Evolutionary conservation across 2,329 filamentous ascomycete species (phyloP).

Genomic region (Botrytis paeoniae): DNA sequence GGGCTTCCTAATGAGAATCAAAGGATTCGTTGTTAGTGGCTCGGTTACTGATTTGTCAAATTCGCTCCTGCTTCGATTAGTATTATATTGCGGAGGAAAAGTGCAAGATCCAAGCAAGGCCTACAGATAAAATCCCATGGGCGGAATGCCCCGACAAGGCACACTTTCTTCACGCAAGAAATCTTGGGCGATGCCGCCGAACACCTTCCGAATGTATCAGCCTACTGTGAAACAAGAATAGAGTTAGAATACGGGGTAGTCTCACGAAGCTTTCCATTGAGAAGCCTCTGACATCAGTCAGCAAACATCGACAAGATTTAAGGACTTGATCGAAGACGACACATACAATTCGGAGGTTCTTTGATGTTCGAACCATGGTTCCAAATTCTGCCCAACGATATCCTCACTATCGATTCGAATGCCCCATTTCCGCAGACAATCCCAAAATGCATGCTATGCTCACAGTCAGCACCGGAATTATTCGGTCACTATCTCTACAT

Average conservation of each 20-base stretch:
- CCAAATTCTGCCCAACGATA: neutral
- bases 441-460: constrained; percentile 13
- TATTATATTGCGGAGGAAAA: neutral
- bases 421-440: neutral
- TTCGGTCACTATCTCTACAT: neutral
- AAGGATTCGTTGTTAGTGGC: neutral
- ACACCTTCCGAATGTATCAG: constrained; percentile 8
- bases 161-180: neutral
- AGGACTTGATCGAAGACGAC: neutral
- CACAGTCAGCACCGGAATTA: neutral
- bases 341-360: constrained; percentile 10
- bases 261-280: constrained; percentile 16
- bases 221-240: neutral
- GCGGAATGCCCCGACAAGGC: constrained; percentile 6
- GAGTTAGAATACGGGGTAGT: neutral
- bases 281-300: neutral
- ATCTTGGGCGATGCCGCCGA: neutral
- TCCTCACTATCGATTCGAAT: neutral
- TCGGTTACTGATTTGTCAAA: constrained; percentile 8
- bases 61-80: constrained; percentile 2
- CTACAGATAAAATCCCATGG: constrained; percentile 16
- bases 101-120: neutral
- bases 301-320: neutral
- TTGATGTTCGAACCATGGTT: constrained; percentile 15
- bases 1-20: neutral